Conservation (phyloP, 306 rosid genomes). For the Trifolium fragiferum region DNA sequence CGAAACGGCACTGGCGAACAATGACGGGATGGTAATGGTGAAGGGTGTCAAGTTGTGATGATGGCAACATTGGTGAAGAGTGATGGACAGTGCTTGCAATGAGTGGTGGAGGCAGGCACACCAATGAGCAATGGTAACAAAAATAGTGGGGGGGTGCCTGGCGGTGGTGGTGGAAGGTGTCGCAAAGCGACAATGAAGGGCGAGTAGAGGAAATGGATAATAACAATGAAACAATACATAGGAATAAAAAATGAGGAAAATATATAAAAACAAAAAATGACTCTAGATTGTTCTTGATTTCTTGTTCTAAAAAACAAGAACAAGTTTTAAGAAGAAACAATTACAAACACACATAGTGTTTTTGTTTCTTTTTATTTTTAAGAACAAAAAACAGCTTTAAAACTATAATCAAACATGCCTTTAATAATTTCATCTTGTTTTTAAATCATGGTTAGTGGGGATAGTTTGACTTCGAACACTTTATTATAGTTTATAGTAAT, state of each 20-base stretch:
- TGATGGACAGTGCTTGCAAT: background rate
- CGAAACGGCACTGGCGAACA: background rate
- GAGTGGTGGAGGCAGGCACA: background rate
- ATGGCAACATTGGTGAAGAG: background rate
- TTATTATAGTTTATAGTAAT: slow-evolving; percentile 12
- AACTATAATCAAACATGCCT: background rate
- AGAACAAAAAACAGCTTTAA: background rate
- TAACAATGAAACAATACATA: background rate
- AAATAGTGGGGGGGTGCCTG: background rate
- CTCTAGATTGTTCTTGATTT: background rate
- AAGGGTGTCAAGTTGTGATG: slow-evolving; percentile 9
- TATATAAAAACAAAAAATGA: background rate
- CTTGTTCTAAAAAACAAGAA: background rate
- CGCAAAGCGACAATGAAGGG: background rate
- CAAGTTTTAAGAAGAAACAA: slow-evolving; percentile 11
- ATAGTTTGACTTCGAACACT: slow-evolving; percentile 33
- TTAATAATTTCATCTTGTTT: slow-evolving; percentile 25
- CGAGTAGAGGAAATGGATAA: background rate
- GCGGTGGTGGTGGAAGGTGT: background rate
- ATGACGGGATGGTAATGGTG: background rate
- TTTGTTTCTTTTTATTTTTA: background rate
- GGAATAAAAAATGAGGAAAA: background rate
- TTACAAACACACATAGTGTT: background rate
- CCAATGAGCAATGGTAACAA: background rate
- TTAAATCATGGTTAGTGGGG: slow-evolving; percentile 17